Percentiles rank a stretch among this genome's conserved stretches.
phyloP scores from a whole-genome alignment of 2,329 filamentous ascomycete species.

The Scopulariopsis brevicaulis region DNA sequence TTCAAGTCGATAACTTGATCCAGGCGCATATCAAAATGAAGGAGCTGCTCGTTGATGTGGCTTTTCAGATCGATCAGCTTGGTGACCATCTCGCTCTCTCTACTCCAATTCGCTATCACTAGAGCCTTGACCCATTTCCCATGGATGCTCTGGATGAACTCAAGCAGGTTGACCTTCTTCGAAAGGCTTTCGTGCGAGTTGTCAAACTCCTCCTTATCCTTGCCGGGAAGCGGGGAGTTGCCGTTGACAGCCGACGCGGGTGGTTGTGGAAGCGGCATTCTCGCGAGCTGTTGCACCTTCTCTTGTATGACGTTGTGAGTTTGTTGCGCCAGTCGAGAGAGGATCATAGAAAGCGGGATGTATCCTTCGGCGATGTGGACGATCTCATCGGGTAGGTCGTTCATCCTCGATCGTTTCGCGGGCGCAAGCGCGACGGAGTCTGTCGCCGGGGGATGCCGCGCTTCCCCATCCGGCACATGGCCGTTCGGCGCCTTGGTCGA shows the following conservation, averaged over 20 bases:
- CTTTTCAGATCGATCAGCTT: conserved; percentile 79
- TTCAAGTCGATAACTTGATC: conserved; percentile 61
- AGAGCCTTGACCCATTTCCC: conserved; percentile 87
- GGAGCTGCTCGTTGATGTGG: conserved; percentile 56
- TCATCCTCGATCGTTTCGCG: conserved; percentile 29
- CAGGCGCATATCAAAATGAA: conserved; percentile 48
- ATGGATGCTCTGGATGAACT: conserved; percentile 70
- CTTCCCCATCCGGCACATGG: conserved; percentile 4
- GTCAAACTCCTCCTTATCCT: conserved; percentile 25
- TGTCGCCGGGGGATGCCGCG: conserved; percentile 5
- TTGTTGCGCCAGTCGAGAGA: conserved; percentile 70
- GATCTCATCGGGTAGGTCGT: conserved; percentile 50
- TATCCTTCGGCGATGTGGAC: conserved; percentile 66
- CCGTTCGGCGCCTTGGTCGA: conserved; percentile 4
- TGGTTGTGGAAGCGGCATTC: conserved; percentile 46
- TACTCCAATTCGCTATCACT: conserved; percentile 83
- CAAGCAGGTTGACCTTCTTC: conserved; percentile 66
- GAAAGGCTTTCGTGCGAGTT: conserved; percentile 52
- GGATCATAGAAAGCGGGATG: conserved; percentile 61
- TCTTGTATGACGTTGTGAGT: conserved; percentile 70
- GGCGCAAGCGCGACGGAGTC: conserved; percentile 9
- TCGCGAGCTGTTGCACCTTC: conserved; percentile 57
- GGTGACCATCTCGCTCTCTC: conserved; percentile 66
- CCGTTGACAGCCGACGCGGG: conserved; percentile 34
- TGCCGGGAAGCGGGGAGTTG: conserved; percentile 21